Percentiles rank a stretch among this genome's conserved stretches.
phyloP scores from a whole-genome alignment of 75 land plant genomes.

The Larix kaempferi region DNA sequence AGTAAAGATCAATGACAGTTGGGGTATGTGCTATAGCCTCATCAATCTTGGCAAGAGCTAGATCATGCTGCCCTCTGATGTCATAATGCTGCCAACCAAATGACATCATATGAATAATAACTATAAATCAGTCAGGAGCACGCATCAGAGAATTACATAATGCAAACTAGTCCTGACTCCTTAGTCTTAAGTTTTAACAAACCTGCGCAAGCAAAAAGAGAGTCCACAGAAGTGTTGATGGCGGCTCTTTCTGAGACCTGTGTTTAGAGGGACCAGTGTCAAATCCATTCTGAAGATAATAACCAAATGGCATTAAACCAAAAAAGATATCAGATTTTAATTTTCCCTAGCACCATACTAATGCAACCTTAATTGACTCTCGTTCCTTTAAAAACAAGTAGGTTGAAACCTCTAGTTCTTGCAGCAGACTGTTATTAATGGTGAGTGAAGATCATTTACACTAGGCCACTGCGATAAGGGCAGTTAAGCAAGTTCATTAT shows the following conservation, averaged over 20 bases:
- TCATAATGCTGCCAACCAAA: constrained; percentile 88
- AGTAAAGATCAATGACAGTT: constrained; percentile 93
- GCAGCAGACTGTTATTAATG: background rate
- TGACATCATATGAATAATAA: background rate
- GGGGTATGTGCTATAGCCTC: constrained; percentile 97
- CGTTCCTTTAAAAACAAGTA: background rate
- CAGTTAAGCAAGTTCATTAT: background rate
- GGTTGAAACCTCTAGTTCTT: background rate
- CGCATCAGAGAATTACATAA: background rate
- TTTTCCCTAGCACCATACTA: background rate
- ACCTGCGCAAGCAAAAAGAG: constrained; percentile 96
- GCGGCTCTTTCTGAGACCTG: constrained; percentile 80
- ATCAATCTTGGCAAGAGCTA: constrained; percentile 81
- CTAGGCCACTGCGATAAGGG: background rate
- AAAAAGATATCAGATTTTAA: background rate
- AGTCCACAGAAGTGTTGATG: constrained; percentile 95
- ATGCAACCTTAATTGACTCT: background rate
- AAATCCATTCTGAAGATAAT: background rate
- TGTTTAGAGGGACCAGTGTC: constrained; percentile 3
- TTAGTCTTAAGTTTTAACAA: background rate
- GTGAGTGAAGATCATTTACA: background rate
- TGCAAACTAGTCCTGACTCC: background rate
- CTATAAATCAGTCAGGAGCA: background rate
- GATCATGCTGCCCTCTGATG: constrained; percentile 60
- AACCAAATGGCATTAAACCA: background rate